These are phyloP conservation scores for Lyophyllum decastes DNA, from an alignment of 768 basidiomycete species.

Conservation along the genomic window DNA sequence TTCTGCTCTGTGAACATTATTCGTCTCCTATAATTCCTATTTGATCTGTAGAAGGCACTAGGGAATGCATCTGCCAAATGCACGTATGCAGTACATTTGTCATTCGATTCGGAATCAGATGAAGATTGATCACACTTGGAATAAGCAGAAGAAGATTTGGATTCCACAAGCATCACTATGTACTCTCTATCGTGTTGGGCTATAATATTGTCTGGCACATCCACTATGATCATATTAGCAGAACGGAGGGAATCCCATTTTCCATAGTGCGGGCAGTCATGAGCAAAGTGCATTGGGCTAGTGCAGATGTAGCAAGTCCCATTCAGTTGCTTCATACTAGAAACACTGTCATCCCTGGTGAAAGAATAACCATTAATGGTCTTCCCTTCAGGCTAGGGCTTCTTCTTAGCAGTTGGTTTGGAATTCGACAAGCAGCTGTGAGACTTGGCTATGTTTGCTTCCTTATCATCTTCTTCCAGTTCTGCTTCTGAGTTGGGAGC, in stretches of 20 bases:
- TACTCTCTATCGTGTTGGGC: too few species aligned
- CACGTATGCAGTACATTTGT: not conserved
- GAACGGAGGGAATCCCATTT: too few species aligned
- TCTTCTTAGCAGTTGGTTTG: constrained; percentile 3
- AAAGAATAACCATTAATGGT: not conserved
- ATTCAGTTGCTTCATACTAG: not conserved
- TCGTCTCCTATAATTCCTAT: not conserved
- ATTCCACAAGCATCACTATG: too few species aligned
- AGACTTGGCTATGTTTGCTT: not conserved
- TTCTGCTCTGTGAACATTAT: not conserved
- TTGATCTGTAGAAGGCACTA: not conserved
- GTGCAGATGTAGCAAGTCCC: constrained; percentile 21
- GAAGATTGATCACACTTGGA: constrained; percentile 5
- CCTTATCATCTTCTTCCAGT: not conserved
- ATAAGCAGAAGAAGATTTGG: too few species aligned
- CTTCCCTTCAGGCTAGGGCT: too few species aligned
- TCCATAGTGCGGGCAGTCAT: constrained; percentile 24
- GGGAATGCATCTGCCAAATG: not conserved
- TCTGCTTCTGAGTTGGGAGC: too few species aligned
- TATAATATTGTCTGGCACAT: too few species aligned
- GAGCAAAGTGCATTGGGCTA: constrained; percentile 19
- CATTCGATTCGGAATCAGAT: not conserved
- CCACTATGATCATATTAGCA: too few species aligned
- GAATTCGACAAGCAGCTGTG: too few species aligned
- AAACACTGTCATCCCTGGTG: not conserved